Percentiles rank a stretch among this genome's conserved stretches.
phyloP scores from a whole-genome alignment of 2,329 filamentous ascomycete species.

The Gaeumannomyces sp. region DNA sequence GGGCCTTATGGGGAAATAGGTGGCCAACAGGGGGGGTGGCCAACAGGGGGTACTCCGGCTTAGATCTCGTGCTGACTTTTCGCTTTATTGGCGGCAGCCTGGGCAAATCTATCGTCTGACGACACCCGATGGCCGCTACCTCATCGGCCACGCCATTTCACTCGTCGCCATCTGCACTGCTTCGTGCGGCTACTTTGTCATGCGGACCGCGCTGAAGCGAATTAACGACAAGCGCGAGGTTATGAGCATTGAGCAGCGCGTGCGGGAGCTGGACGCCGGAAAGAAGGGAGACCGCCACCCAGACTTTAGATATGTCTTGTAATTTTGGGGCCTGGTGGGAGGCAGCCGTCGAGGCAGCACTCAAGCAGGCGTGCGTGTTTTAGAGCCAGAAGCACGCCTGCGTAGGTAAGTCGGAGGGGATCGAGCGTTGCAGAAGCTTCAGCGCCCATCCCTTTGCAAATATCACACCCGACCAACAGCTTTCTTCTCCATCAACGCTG shows the following conservation, averaged over 20 bases:
- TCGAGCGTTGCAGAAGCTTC: too few relatives aligned
- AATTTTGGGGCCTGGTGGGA: not conserved
- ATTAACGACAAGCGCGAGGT: constrained; percentile 6
- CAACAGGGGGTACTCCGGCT: too few relatives aligned
- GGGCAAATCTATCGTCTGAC: constrained; percentile 16
- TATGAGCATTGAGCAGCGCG: not conserved
- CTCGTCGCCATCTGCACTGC: constrained; percentile 12
- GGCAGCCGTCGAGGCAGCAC: too few relatives aligned
- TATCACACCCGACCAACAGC: too few relatives aligned
- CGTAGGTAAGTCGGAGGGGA: too few relatives aligned
- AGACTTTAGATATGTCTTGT: constrained; percentile 11
- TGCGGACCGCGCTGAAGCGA: constrained; percentile 9
- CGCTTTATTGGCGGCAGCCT: constrained; percentile 1
- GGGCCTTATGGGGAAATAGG: too few relatives aligned
- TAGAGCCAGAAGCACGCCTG: too few relatives aligned
- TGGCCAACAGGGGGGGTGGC: too few relatives aligned
- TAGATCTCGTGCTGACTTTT: too few relatives aligned
- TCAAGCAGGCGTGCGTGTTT: too few relatives aligned
- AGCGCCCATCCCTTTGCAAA: too few relatives aligned
- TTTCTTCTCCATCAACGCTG: too few relatives aligned
- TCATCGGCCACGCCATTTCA: constrained; percentile 13
- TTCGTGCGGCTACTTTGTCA: constrained; percentile 12
- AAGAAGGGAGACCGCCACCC: constrained; percentile 8
- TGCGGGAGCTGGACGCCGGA: not conserved
- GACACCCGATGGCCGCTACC: constrained; percentile 13